Base-by-base conservation (phyloP, 2,329 filamentous ascomycete genomes). In the Myriosclerotinia duriaeana region DNA sequence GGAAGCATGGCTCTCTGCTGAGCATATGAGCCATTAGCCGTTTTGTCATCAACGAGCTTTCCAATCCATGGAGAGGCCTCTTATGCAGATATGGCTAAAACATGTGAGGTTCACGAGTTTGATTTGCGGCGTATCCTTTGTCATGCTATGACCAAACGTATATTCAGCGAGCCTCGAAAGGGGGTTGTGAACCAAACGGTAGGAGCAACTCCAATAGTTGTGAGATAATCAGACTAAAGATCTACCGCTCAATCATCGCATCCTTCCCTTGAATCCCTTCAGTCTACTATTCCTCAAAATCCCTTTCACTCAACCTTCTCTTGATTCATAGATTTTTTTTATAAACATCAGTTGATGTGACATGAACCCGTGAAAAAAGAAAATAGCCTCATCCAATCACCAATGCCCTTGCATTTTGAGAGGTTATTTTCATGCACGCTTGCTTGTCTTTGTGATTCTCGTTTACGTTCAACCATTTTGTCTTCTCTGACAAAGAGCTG, bases 11-110 rank as follows among this genome's bases (percentile, higher is more conserved):
- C n/a, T 48, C 15, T 6, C 44, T 65, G 1, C 3, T 59, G 20
- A 70, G 68, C 11, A 53, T 71, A 69, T 70, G 73, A 66, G 72
- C 72, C 9, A 72, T 75, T 53, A 40, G 48, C 30, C 66, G 60
- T 5, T 73, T 70, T 46, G 59, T 67, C 4, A 69, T 75, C 70
- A 4, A 50, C 46, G 1, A 65, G 44, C 9, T 50, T 76, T 42
- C 66, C 69, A 4, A n/a, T 69, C 14, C 54, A 71, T 20, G 65
- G 68, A 52, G 66, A 69, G 50, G 62, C 65, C 2, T 67, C 72
- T 14, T 75, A 68, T 64, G 66, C 56, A 17, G 59, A 74, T 9
- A 62, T 76, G 15, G 64, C 73, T 6, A 48, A 69, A 38, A 64
- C 30, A 34, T 69, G 67, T 50, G 53, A 64, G 2, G 22, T 74